Evolutionary conservation across 2,329 filamentous ascomycete genomes (phyloP), one percentile per base, ranked within the genome.

Genomic region (Aspergillus puulaauensis): DNA sequence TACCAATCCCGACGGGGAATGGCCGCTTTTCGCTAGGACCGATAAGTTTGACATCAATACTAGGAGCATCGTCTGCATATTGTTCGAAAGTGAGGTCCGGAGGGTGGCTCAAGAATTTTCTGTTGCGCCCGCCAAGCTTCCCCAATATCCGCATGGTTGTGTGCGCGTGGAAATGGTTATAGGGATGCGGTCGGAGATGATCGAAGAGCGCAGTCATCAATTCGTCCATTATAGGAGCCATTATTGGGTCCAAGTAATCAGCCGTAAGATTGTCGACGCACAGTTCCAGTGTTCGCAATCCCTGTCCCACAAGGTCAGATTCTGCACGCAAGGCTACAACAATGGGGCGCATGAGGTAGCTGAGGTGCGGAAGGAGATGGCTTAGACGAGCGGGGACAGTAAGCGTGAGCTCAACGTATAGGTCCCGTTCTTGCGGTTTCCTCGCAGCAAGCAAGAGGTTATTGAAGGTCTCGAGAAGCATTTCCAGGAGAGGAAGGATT

Each of bases 201-300:
- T 97, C 93, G 82, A 96, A 99, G 1, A 99, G 82, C 1, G 93
- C 93, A 47, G 92, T 95, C 95, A 99, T 99, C 45, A 99, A 81
- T 70, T 99, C 95, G 67, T 99, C 93, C 74, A 99, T 98, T 24
- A 98, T 96, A 0, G 95, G 96, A 2, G 93, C 91, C 93, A 99
- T 99, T 68, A 99, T 98, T 0, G 95, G 96, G 67, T 99, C 95
- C 14, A 99, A 80, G 70, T 99, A 99, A 69, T 99, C 95, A 0
- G 95, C 93, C 0, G 96, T 99, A 0, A 99, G 83, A 66, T 99
- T 99, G 63, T 99, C 95, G 17, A 99, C 95, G 68, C 95, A 99
- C 2, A 99, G 84, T 70, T 99, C 95, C 5, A 99, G 79, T 0
- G 95, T 99, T 27, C 96, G 83, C 6, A 99, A 80, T 0, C 95